Conservation (phyloP, 1,284 basidiomycete genomes). For the Athelia sp. region DNA sequence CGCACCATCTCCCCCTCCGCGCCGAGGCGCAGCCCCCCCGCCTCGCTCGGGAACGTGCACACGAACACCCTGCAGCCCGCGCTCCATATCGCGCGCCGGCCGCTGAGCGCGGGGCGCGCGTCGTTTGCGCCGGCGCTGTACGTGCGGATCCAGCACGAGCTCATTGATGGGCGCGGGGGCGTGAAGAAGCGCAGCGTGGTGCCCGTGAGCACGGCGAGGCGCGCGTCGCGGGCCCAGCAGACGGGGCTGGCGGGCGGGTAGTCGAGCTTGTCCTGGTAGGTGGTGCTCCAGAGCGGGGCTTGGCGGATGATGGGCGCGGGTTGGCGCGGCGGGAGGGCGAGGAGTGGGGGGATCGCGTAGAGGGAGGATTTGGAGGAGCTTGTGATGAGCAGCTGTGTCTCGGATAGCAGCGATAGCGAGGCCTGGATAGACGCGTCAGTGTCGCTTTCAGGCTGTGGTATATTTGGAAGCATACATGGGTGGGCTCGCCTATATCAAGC, state of each 20-base stretch:
- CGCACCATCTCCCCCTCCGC: too few relatives aligned
- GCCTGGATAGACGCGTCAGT: constrained; percentile 59
- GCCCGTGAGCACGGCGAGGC: constrained; percentile 44
- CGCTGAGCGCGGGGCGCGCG: constrained; percentile 82
- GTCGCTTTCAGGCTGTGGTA: constrained; percentile 64
- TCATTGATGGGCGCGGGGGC: constrained; percentile 68
- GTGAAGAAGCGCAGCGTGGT: constrained; percentile 35
- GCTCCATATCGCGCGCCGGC: constrained; percentile 88
- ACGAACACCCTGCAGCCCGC: constrained; percentile 69
- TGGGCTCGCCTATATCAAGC: constrained; percentile 52
- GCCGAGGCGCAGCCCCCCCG: too few relatives aligned
- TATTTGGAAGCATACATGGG: constrained; percentile 49
- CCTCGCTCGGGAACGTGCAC: constrained; percentile 78
- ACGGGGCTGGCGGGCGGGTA: background rate
- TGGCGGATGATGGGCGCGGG: constrained; percentile 27
- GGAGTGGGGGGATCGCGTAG: constrained; percentile 45
- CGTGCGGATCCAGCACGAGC: constrained; percentile 92
- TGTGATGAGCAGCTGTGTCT: constrained; percentile 56
- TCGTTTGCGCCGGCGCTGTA: constrained; percentile 85
- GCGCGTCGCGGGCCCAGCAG: constrained; percentile 18
- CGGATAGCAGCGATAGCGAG: constrained; percentile 43
- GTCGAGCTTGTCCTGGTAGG: background rate
- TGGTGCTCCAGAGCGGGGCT: background rate
- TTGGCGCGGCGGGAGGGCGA: constrained; percentile 55
- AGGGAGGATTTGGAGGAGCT: constrained; percentile 14